Evolutionary conservation across 305 asterid genomes (phyloP), one percentile per base, ranked within the genome.

Genomic region (Stenogyne calaminthoides): DNA sequence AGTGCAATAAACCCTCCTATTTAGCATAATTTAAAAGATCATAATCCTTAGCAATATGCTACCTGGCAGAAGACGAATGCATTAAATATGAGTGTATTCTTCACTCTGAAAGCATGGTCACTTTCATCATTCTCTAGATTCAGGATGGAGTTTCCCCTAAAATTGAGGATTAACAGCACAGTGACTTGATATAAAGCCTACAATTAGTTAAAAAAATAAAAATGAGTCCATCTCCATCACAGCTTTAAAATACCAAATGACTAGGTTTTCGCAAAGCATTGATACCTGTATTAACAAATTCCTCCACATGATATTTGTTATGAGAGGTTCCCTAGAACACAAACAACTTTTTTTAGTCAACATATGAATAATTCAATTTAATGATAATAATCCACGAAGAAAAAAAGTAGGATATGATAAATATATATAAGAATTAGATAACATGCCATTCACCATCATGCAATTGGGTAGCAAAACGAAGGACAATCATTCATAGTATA

Each of bases 291-390:
- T 78, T 51, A 92, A 40, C 82, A 92, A 77, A 80, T 95, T 95
- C 87, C 99, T 88, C 99, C 99, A 95, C 99, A 95, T 92, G 72
- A 92, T 87, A 81, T 95, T 95, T 40, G 99, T 92, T 67, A 95
- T 89, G 12, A 95, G 91, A 76, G 99, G 99, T 78, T 95, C 99
- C 96, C 98, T 95, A 78, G 62, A 79, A 80, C 62, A 73, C 39
- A 22, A 47, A 71, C 29, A 76, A 67, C 9, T 19, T 57, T 19
- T 57, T 54, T 49, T 39, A 16, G 77, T 80, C 77, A 77, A 32
- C 61, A 76, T 19, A 56, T n/a, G 59, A 19, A 7, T 20, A 3
- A 36, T 29, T 4, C 47, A 47, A 44, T 16, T 34, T 1, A 65
- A 19, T 0, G 29, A 9, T 34, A 36, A 36, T n/a, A 22, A 37